Conservation (phyloP, 192 early-diverging fungal species). For the Podila epicladia region DNA sequence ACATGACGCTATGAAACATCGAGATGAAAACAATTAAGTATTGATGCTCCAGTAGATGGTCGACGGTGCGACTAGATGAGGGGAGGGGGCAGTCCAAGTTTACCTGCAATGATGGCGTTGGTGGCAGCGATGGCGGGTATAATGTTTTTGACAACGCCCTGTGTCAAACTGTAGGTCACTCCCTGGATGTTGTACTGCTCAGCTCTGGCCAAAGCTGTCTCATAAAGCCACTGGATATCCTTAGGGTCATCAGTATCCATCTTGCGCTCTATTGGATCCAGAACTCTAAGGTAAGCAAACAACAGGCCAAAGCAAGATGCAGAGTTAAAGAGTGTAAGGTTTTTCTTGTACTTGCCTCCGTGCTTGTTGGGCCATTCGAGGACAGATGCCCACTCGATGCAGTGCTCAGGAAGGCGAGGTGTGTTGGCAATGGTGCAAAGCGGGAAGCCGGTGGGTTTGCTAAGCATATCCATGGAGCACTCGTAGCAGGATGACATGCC, state of each 20-base stretch:
- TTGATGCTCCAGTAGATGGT: background rate
- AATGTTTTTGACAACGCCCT: slow-evolving; percentile 98
- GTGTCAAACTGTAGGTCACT: slow-evolving; percentile 89
- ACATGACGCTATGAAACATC: slow-evolving; percentile 74
- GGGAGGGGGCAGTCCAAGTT: background rate
- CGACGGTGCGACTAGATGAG: background rate
- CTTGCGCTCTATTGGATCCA: slow-evolving; percentile 56
- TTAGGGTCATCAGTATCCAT: slow-evolving; percentile 82
- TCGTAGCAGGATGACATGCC: slow-evolving; percentile 92
- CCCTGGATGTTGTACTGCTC: slow-evolving; percentile 86
- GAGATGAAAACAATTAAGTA: background rate
- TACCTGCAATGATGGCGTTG: slow-evolving; percentile 82
- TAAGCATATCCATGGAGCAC: slow-evolving; percentile 93
- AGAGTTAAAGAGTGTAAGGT: background rate
- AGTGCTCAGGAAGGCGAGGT: slow-evolving; percentile 96
- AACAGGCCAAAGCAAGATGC: background rate
- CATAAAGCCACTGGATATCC: slow-evolving; percentile 81
- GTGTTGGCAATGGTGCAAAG: slow-evolving; percentile 99
- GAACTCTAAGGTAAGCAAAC: no score
- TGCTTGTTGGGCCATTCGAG: slow-evolving; percentile 92
- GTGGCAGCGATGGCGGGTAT: slow-evolving; percentile 96
- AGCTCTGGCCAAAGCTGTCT: slow-evolving; percentile 74
- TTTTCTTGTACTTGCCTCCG: slow-evolving; percentile 58
- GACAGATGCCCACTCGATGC: slow-evolving; percentile 96
- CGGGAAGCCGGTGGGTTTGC: slow-evolving; percentile 89